phyloP scores from a whole-genome alignment of 192 early-diverging fungal genomes.

The Coemansia erecta region DNA sequence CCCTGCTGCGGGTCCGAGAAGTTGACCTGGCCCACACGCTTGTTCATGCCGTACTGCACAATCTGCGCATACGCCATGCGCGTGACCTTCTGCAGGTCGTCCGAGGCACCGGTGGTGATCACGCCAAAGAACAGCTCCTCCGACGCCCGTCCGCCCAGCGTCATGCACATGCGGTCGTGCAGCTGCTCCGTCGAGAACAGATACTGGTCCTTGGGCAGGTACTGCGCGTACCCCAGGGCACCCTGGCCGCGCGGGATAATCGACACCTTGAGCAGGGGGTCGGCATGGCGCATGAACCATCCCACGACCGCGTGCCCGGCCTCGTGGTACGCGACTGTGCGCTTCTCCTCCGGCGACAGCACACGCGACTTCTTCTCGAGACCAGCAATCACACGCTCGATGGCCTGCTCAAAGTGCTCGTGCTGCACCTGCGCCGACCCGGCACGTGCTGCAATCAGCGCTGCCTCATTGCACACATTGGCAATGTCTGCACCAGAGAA shows the following conservation, averaged over 20 bases:
- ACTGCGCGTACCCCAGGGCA: conserved; percentile 98
- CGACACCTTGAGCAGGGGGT: conserved; percentile 95
- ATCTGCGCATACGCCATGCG: conserved; percentile 97
- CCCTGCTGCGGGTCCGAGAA: conserved; percentile 67
- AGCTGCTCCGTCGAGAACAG: conserved; percentile 90
- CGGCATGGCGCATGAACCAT: conserved; percentile 95
- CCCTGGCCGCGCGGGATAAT: conserved; percentile 96
- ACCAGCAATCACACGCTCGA: conserved; percentile 97
- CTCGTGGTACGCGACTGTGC: conserved; percentile 99
- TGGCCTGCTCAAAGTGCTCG: conserved; percentile 94
- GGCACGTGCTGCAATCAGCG: conserved; percentile 91
- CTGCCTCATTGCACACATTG: conserved; percentile 99
- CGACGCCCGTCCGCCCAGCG: conserved; percentile 78
- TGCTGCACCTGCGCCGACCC: conserved; percentile 74
- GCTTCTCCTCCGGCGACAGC: conserved; percentile 95
- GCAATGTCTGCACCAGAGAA: conserved; percentile 97
- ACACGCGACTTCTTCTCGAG: conserved; percentile 97
- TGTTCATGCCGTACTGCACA: conserved; percentile 93
- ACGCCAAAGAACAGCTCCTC: conserved; percentile 92
- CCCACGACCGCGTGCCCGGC: conserved; percentile 98
- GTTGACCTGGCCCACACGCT: conserved; percentile 80
- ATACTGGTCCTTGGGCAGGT: conserved; percentile 96
- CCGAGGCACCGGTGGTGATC: conserved; percentile 96
- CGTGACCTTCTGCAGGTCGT: conserved; percentile 97
- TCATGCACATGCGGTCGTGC: conserved; percentile 90